Evolutionary conservation across 2,329 filamentous ascomycete species (phyloP).

Genomic region (Ascomycota sp.): DNA sequence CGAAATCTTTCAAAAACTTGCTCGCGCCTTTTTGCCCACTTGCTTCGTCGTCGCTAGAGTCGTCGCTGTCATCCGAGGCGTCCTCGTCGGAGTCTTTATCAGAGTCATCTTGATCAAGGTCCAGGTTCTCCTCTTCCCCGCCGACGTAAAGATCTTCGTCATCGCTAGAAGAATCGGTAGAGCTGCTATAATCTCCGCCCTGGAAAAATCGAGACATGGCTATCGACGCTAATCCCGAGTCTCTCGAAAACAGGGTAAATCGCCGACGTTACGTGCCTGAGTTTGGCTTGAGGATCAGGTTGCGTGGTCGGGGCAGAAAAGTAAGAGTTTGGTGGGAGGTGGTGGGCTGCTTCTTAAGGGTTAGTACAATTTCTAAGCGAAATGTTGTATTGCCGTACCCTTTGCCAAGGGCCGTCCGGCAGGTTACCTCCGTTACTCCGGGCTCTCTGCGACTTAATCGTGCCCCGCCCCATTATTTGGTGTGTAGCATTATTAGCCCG

Average conservation of each 20-base stretch:
- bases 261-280: slow-evolving; percentile 1
- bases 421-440: no score
- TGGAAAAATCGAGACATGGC: slow-evolving; percentile 92
- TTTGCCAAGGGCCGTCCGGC: no score
- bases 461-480: no score
- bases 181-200: slow-evolving; percentile 80
- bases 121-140: slow-evolving; percentile 19
- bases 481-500: background rate
- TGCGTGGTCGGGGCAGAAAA: slow-evolving; percentile 8
- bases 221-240: no score
- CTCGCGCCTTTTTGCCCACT: slow-evolving; percentile 48
- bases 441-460: no score
- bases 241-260: background rate
- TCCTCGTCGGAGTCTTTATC: slow-evolving; percentile 23
- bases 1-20: slow-evolving; percentile 59
- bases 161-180: slow-evolving; percentile 82
- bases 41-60: slow-evolving; percentile 40
- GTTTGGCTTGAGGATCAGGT: slow-evolving; percentile 6
- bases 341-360: slow-evolving; percentile 10
- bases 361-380: slow-evolving; percentile 16
- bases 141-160: slow-evolving; percentile 79
- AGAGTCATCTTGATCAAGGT: slow-evolving; percentile 10
- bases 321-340: slow-evolving; percentile 21
- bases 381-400: background rate
- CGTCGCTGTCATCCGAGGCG: slow-evolving; percentile 28